A percentile compares a stretch with the other conserved stretches of the same genome.
These are phyloP conservation scores for Backusella morwellensis DNA, from an alignment of 192 early-diverging fungal species.

Conservation along the genomic window DNA sequence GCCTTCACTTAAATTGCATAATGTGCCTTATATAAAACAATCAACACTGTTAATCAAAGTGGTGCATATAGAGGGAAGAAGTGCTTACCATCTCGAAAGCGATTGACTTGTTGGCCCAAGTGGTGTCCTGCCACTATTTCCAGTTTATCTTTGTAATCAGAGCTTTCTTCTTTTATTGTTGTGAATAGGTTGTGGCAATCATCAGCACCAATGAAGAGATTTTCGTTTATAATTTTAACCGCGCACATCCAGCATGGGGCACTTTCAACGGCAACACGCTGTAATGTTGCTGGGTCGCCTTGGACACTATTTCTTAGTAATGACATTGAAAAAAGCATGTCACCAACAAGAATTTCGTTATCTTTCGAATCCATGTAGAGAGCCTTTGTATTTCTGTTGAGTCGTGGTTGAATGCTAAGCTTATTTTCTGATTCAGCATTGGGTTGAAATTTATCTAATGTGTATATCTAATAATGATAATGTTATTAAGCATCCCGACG, in stretches of 20 bases:
- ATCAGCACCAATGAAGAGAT: conserved; percentile 63
- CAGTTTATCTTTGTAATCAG: conserved; percentile 27
- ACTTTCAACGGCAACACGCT: conserved; percentile 58
- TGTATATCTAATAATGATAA: conserved; percentile 2
- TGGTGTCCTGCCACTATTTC: conserved; percentile 68
- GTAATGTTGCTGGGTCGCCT: conserved; percentile 35
- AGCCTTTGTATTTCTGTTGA: conserved; percentile 56
- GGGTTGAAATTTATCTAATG: conserved; percentile 10
- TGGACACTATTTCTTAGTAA: conserved; percentile 42
- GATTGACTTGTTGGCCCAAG: conserved; percentile 80
- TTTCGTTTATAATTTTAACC: conserved; percentile 56
- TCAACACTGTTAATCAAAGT: background rate
- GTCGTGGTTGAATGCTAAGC: conserved; percentile 28
- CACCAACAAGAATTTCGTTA: conserved; percentile 76
- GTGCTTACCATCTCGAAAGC: conserved; percentile 66
- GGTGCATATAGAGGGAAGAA: background rate
- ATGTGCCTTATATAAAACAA: background rate
- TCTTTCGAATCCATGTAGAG: conserved; percentile 58
- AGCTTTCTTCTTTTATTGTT: conserved; percentile 40
- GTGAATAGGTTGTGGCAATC: conserved; percentile 58
- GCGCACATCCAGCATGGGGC: conserved; percentile 64
- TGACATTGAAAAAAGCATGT: conserved; percentile 78
- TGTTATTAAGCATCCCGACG: background rate
- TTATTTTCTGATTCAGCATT: background rate
- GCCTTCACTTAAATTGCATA: conserved; percentile 52